These are phyloP conservation scores for Cardamine resedifolia DNA, from an alignment of 345 rosid genomes.

Conservation along the genomic window DNA sequence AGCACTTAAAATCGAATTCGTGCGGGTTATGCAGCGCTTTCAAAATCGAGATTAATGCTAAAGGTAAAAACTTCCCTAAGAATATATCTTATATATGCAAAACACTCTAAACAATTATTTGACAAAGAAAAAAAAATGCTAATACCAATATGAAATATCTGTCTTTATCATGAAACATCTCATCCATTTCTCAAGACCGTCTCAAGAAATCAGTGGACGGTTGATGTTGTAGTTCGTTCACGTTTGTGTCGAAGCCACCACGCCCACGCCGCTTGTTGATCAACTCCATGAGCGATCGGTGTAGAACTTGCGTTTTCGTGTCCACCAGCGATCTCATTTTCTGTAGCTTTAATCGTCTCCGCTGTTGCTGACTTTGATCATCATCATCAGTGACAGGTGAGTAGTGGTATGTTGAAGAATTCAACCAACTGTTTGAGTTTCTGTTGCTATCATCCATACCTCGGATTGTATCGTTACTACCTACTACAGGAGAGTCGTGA, in stretches of 20 bases:
- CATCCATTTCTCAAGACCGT: slow-evolving; percentile 19
- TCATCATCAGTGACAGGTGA: slow-evolving; percentile 27
- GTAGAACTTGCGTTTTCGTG: slow-evolving; percentile 69
- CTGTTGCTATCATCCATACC: slow-evolving; percentile 42
- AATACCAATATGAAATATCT: slow-evolving; percentile 9
- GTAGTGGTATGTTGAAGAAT: slow-evolving; percentile 39
- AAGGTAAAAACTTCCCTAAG: not conserved
- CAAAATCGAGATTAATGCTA: not conserved
- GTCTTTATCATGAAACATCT: slow-evolving; percentile 1
- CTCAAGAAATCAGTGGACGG: slow-evolving; percentile 27
- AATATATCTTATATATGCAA: slow-evolving; percentile 11
- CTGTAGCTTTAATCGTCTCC: slow-evolving; percentile 36
- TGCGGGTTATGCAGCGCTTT: not conserved
- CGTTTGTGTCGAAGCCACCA: slow-evolving; percentile 24
- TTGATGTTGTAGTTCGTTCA: slow-evolving; percentile 20
- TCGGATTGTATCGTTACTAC: slow-evolving; percentile 3
- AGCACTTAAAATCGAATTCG: not conserved
- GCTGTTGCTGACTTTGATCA: slow-evolving; percentile 28
- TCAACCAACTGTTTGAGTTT: slow-evolving; percentile 50
- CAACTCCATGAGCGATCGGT: slow-evolving; percentile 71
- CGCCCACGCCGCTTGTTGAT: slow-evolving; percentile 57
- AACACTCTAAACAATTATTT: not conserved
- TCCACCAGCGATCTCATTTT: slow-evolving; percentile 63
- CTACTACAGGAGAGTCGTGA: slow-evolving; percentile 40
- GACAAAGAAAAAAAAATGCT: slow-evolving; percentile 6